These are phyloP conservation scores for Kappamyces sp. DNA, from an alignment of 192 early-diverging fungal species.

Conservation along the genomic window DNA sequence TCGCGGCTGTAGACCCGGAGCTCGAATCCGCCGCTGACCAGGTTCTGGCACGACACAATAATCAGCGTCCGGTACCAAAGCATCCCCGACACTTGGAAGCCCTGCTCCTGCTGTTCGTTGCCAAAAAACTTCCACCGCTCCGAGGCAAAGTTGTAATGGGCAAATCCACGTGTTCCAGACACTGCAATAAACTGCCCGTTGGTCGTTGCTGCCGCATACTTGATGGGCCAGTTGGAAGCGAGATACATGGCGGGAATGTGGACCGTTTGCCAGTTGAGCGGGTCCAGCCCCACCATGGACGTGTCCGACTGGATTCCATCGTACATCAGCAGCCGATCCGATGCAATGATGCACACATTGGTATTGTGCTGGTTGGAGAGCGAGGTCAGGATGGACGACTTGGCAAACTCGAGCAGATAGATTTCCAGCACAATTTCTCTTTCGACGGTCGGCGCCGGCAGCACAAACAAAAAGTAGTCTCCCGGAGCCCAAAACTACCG, in stretches of 20 bases:
- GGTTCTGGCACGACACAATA: slow-evolving; percentile 59
- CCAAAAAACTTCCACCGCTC: slow-evolving; percentile 88
- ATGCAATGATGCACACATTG: slow-evolving; percentile 54
- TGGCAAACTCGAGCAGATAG: slow-evolving; percentile 51
- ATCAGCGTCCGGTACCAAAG: slow-evolving; percentile 67
- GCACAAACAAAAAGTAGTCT: slow-evolving; percentile 60
- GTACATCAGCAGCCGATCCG: slow-evolving; percentile 64
- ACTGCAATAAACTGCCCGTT: slow-evolving; percentile 74
- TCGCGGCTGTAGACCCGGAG: slow-evolving; percentile 68
- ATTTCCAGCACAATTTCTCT: slow-evolving; percentile 27
- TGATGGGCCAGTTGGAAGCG: slow-evolving; percentile 75
- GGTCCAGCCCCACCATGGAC: slow-evolving; percentile 59
- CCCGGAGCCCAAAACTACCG: slow-evolving; percentile 68
- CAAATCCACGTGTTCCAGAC: slow-evolving; percentile 77
- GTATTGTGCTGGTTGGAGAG: slow-evolving; percentile 46
- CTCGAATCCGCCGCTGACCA: slow-evolving; percentile 34
- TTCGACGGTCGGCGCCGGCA: slow-evolving; percentile 32
- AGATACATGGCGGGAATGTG: slow-evolving; percentile 61
- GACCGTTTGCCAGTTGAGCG: slow-evolving; percentile 66
- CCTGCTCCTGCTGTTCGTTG: slow-evolving; percentile 58
- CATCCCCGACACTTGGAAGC: slow-evolving; percentile 42
- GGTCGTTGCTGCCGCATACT: slow-evolving; percentile 62
- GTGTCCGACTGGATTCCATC: slow-evolving; percentile 58
- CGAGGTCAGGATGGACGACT: slow-evolving; percentile 38
- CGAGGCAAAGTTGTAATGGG: slow-evolving; percentile 64